A percentile compares a stretch with the other conserved stretches of the same genome.
These are phyloP conservation scores for Saxispiralis lemnorum DNA, from an alignment of 495 filamentous ascomycete genomes.

Conservation along the genomic window DNA sequence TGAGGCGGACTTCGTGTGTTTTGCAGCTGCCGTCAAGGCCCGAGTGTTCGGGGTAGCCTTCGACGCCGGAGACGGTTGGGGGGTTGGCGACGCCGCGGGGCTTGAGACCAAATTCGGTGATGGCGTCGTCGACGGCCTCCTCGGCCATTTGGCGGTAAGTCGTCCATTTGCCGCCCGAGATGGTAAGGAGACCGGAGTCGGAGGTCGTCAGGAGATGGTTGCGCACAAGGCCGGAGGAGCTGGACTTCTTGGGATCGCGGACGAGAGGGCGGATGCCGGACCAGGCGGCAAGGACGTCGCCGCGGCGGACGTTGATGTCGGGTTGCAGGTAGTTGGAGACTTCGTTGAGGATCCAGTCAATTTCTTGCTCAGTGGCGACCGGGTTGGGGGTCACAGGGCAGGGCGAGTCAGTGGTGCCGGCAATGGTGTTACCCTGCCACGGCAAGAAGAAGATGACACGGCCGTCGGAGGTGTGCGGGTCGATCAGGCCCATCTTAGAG, in stretches of 20 bases:
- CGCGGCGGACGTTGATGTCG: slow-evolving; percentile 82
- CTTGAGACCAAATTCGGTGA: slow-evolving; percentile 54
- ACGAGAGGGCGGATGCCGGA: slow-evolving; percentile 86
- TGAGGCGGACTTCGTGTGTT: slow-evolving; percentile 73
- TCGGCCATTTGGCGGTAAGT: slow-evolving; percentile 99
- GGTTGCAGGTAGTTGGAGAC: slow-evolving; percentile 77
- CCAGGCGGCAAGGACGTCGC: slow-evolving; percentile 92
- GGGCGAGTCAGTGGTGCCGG: slow-evolving; percentile 85
- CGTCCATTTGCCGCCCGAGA: slow-evolving; percentile 97
- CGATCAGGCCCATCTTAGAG: slow-evolving; percentile 89
- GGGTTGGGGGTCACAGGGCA: slow-evolving; percentile 69
- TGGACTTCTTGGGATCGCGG: slow-evolving; percentile 81
- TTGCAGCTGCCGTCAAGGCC: slow-evolving; percentile 76
- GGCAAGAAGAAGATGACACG: slow-evolving; percentile 98
- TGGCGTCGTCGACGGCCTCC: slow-evolving; percentile 82
- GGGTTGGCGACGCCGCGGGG: slow-evolving; percentile 38
- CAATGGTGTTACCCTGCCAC: slow-evolving; percentile 98
- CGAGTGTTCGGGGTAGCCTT: slow-evolving; percentile 33
- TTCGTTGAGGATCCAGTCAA: slow-evolving; percentile 90
- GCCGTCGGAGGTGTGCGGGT: slow-evolving; percentile 85
- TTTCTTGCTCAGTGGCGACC: slow-evolving; percentile 77
- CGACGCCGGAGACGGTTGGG: slow-evolving; percentile 52
- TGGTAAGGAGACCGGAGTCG: slow-evolving; percentile 70
- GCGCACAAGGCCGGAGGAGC: slow-evolving; percentile 85
- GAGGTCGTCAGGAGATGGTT: slow-evolving; percentile 88